These are phyloP conservation scores for Boletus albobrunnescens DNA, from an alignment of 1,284 basidiomycete genomes.

Conservation along the genomic window DNA sequence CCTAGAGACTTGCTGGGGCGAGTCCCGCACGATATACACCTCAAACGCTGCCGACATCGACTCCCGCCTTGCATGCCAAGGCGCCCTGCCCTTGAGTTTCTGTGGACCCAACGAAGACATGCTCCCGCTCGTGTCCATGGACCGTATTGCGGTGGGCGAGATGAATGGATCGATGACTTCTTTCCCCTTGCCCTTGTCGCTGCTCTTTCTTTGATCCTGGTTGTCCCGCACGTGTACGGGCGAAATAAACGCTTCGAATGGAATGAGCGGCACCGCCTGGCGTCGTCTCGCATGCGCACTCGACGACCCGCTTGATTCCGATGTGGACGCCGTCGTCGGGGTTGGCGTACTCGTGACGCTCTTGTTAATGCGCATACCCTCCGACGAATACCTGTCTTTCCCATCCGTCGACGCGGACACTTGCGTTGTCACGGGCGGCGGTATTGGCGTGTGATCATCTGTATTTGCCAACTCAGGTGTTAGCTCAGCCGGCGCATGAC, in stretches of 20 bases:
- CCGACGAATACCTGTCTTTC: neutral
- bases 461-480: too few species aligned
- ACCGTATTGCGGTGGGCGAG: neutral
- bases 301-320: neutral
- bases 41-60: conserved; percentile 16
- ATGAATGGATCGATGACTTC: neutral
- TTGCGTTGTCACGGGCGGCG: neutral
- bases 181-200: neutral
- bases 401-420: neutral
- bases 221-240: conserved; percentile 4
- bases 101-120: neutral
- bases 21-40: conserved; percentile 18
- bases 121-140: neutral
- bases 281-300: neutral
- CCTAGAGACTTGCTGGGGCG: neutral
- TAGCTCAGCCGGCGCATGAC: neutral
- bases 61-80: conserved; percentile 6
- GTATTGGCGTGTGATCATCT: too few species aligned
- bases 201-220: neutral
- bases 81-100: neutral
- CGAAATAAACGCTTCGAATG: conserved; percentile 28
- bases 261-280: neutral
- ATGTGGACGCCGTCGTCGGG: neutral
- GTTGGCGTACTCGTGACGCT: neutral
- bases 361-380: neutral